A percentile compares a stretch with the other conserved stretches of the same genome.
phyloP scores from a whole-genome alignment of 1,284 basidiomycete species.

The Irpex rosettiformis region DNA sequence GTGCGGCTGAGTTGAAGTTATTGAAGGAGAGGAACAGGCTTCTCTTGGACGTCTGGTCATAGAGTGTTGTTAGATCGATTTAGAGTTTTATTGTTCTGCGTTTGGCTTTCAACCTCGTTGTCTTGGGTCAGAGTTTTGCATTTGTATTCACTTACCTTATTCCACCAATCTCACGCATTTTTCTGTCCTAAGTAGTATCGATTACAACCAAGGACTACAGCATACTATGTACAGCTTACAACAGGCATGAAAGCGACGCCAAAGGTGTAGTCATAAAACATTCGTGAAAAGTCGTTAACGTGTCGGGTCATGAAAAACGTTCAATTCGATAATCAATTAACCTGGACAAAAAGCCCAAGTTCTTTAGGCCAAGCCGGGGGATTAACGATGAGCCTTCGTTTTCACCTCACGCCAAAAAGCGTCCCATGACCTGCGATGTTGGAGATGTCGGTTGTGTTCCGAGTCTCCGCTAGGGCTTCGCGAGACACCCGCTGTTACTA shows the following conservation, averaged over 20 bases:
- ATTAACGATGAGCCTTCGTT: constrained; percentile 23
- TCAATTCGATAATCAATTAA: background rate
- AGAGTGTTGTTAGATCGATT: background rate
- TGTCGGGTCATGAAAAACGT: constrained; percentile 9
- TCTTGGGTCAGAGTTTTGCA: background rate
- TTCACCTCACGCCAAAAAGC: constrained; percentile 38
- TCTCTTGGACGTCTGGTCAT: constrained; percentile 74
- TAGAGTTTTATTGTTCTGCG: background rate
- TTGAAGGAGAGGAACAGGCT: constrained; percentile 89
- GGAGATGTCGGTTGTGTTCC: no score
- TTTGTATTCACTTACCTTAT: background rate
- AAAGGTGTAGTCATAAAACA: background rate
- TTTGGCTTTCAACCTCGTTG: background rate
- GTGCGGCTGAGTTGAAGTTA: constrained; percentile 86
- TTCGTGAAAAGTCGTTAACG: constrained; percentile 19
- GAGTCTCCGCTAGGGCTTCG: no score
- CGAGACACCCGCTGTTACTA: no score
- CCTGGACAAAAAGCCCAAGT: background rate
- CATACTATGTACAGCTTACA: background rate
- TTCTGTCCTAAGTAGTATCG: background rate
- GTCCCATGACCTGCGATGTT: constrained; percentile 34
- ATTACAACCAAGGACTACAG: background rate
- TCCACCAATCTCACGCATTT: background rate
- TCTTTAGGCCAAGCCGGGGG: background rate
- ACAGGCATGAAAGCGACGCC: background rate